Conservation (phyloP, 768 basidiomycete genomes). For the Auricularia auricula-judae region DNA sequence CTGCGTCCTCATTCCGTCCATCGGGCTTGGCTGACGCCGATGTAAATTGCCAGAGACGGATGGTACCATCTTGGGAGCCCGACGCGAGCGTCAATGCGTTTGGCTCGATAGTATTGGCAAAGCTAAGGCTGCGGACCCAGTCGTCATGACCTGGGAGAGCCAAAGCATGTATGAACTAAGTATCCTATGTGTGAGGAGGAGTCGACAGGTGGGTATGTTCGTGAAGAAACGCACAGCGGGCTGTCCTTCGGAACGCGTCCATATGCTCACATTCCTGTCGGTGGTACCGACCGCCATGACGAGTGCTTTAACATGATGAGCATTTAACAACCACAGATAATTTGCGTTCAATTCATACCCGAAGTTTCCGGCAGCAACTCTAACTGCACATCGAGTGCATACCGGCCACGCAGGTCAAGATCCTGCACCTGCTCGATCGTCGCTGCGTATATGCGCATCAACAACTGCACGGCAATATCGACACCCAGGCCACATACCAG, state of each 20-base stretch:
- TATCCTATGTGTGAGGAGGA: neutral
- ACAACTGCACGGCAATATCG: neutral
- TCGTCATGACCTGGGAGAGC: slow-evolving; percentile 82
- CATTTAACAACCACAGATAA: neutral
- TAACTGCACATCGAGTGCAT: slow-evolving; percentile 62
- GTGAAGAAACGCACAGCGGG: slow-evolving; percentile 25
- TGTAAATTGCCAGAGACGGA: slow-evolving; percentile 86
- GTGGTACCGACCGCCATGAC: slow-evolving; percentile 82
- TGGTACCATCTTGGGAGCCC: slow-evolving; percentile 90
- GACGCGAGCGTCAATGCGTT: slow-evolving; percentile 61
- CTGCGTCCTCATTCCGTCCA: slow-evolving; percentile 11
- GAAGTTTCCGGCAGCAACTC: slow-evolving; percentile 52
- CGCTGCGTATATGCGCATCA: neutral
- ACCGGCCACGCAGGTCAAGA: slow-evolving; percentile 54
- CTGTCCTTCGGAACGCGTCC: slow-evolving; percentile 48
- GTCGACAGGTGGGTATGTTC: neutral
- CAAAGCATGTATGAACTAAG: slow-evolving; percentile 49
- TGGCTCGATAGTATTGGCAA: slow-evolving; percentile 29
- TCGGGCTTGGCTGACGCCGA: slow-evolving; percentile 24
- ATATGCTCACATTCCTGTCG: slow-evolving; percentile 68
- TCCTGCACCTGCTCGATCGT: slow-evolving; percentile 35
- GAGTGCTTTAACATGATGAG: slow-evolving; percentile 21
- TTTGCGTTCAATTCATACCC: slow-evolving; percentile 30
- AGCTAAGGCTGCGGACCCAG: slow-evolving; percentile 80
- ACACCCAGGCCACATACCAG: slow-evolving; percentile 1